Conservation (phyloP, 345 rosid genomes). For the Psidium friedrichsthalianum region DNA sequence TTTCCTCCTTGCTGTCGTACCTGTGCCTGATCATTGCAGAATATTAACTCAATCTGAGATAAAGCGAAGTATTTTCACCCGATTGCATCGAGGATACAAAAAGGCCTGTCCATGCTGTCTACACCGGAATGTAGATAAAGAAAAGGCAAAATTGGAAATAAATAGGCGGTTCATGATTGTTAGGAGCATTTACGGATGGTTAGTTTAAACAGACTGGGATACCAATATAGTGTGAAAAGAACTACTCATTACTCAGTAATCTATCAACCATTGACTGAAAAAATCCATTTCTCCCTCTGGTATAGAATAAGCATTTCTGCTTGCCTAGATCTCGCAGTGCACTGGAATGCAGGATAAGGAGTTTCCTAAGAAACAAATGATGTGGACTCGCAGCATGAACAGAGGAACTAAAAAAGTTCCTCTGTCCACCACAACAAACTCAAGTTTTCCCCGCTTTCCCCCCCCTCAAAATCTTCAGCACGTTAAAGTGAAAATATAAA, state of each 20-base stretch:
- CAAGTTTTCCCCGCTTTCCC: neutral
- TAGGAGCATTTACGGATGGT: neutral
- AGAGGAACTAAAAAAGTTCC: neutral
- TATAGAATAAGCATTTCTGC: neutral
- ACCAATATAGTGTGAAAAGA: neutral
- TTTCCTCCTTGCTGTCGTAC: slow-evolving; percentile 49
- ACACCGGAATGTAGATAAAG: too few species aligned
- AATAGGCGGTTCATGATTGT: neutral
- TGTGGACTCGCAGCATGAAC: neutral
- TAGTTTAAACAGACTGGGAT: neutral
- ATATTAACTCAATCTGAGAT: neutral
- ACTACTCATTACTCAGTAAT: neutral
- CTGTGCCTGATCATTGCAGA: slow-evolving; percentile 2
- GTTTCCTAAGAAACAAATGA: neutral
- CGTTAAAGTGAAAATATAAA: neutral
- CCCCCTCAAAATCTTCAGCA: neutral
- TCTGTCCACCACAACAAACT: neutral
- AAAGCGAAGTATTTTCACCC: neutral
- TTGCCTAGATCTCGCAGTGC: neutral
- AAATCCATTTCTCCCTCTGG: neutral
- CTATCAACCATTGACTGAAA: neutral
- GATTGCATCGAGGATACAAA: neutral
- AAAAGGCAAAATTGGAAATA: neutral
- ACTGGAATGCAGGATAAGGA: neutral
- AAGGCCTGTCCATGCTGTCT: neutral